Conservation (phyloP, 2,329 filamentous ascomycete genomes). For the Xylaria sp. region DNA sequence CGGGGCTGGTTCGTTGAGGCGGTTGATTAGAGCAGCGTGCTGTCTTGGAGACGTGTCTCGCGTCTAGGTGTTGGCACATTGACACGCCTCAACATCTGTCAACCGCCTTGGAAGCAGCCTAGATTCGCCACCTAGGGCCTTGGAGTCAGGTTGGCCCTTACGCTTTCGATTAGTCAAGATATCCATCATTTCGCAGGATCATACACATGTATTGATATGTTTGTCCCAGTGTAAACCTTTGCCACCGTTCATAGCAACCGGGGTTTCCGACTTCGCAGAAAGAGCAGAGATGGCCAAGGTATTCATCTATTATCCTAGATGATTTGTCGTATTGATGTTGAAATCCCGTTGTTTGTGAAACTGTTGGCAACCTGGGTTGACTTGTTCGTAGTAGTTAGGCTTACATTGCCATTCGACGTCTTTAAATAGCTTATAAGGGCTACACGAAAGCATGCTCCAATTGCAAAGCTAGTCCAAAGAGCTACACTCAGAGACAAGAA, state of each 20-base stretch:
- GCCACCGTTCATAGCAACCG: not conserved
- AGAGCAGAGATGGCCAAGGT: not conserved
- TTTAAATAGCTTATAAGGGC: not conserved
- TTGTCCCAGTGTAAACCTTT: not conserved
- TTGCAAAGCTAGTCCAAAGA: not conserved
- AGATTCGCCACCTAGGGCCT: not conserved
- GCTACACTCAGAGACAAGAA: not conserved
- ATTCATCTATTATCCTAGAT: not conserved
- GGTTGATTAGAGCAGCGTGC: slow-evolving; percentile 19
- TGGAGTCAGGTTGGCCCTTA: not conserved
- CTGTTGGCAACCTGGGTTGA: not conserved
- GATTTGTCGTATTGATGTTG: not conserved
- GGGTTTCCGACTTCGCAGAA: not conserved
- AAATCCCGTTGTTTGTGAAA: not conserved
- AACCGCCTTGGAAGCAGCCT: not conserved
- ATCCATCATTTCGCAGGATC: not conserved
- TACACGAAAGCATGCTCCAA: not conserved
- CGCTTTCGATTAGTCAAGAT: not conserved
- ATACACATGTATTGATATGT: not conserved
- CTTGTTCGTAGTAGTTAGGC: not conserved
- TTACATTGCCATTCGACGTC: not conserved
- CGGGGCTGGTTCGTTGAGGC: not conserved
- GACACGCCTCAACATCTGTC: slow-evolving; percentile 8
- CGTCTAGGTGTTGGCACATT: slow-evolving; percentile 5
- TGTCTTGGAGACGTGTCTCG: slow-evolving; percentile 13